These are phyloP conservation scores for Theobroma cacao DNA, from an alignment of 345 rosid genomes.

Conservation along the genomic window DNA sequence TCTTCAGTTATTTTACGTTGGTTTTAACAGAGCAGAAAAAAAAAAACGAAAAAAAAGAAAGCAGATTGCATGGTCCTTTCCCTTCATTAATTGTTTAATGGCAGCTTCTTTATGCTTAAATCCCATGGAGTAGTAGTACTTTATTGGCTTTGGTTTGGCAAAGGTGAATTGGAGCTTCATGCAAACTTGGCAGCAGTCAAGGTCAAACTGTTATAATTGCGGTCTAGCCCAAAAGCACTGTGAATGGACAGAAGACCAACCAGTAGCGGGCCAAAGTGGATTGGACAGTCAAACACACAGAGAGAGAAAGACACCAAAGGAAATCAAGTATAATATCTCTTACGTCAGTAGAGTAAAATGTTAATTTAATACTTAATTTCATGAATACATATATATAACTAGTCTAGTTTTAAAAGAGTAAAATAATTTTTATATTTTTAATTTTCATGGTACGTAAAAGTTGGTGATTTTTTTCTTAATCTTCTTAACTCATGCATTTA, in stretches of 20 bases:
- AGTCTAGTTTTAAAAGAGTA: no score
- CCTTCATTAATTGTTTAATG: background rate
- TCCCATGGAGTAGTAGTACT: background rate
- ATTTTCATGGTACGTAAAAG: no score
- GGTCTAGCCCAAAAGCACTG: slow-evolving; percentile 3
- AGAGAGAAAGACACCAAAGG: no score
- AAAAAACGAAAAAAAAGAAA: no score
- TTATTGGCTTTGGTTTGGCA: background rate
- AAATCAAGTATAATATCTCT: no score
- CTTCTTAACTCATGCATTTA: no score
- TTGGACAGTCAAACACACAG: slow-evolving; percentile 5
- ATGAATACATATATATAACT: no score
- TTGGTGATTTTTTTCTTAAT: no score
- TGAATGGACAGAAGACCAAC: background rate
- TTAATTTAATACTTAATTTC: no score
- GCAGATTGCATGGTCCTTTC: background rate
- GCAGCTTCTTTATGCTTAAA: background rate
- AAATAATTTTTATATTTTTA: no score
- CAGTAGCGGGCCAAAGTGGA: slow-evolving; percentile 10
- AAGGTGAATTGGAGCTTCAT: background rate
- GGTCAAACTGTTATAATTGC: slow-evolving; percentile 8
- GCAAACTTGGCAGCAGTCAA: background rate
- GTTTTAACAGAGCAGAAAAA: background rate
- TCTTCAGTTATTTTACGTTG: background rate
- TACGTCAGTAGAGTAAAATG: no score